A percentile compares a stretch with the other conserved stretches of the same genome.
These are phyloP conservation scores for Knufia petricola DNA, from an alignment of 2,329 filamentous ascomycete species.

Conservation along the genomic window DNA sequence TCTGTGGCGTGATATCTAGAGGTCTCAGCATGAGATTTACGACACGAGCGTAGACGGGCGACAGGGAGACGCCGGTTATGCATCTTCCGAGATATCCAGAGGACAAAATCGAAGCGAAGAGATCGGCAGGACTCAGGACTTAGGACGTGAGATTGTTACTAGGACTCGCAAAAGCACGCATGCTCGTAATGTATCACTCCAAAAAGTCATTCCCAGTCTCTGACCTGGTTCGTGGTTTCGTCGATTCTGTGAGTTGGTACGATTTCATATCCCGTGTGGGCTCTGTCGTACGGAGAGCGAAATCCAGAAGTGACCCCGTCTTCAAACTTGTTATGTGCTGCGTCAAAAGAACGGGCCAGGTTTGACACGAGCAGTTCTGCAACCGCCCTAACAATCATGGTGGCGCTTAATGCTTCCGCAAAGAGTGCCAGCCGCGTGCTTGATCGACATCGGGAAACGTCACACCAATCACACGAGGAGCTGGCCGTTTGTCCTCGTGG, in stretches of 20 bases:
- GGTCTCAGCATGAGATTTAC: too few relatives aligned
- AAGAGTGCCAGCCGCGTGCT: background rate
- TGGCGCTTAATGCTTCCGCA: conserved; percentile 3
- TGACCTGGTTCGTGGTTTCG: too few relatives aligned
- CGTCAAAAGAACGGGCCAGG: background rate
- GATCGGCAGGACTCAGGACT: background rate
- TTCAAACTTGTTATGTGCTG: background rate
- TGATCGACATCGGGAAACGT: background rate
- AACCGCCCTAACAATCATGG: background rate
- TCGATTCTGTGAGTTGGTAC: background rate
- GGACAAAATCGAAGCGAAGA: background rate
- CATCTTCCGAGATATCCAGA: background rate
- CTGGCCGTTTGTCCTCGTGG: background rate
- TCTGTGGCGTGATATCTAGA: background rate
- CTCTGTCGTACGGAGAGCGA: background rate
- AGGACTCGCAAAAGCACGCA: too few relatives aligned
- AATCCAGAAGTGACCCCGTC: too few relatives aligned
- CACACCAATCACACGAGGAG: conserved; percentile 3
- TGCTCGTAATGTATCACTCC: background rate
- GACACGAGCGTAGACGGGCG: too few relatives aligned
- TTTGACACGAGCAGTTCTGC: background rate
- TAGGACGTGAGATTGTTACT: too few relatives aligned
- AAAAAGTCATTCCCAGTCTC: too few relatives aligned
- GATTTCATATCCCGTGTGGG: background rate
- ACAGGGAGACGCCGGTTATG: background rate